phyloP scores from a whole-genome alignment of 257 asterid species.

The Plantago elongata region DNA sequence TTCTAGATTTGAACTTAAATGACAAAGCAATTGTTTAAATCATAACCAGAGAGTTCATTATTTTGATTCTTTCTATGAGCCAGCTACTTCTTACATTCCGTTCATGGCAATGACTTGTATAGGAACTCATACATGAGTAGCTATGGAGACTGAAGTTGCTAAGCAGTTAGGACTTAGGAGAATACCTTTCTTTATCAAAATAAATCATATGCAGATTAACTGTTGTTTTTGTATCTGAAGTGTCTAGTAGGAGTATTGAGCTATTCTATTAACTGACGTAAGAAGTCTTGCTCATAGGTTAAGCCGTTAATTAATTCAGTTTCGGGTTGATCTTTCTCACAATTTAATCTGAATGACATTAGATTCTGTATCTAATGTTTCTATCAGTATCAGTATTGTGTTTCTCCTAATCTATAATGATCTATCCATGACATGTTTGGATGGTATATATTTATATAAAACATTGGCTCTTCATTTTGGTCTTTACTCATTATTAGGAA shows the following conservation, averaged over 20 bases:
- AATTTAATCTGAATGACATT: no score
- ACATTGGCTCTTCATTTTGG: no score
- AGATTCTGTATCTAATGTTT: no score
- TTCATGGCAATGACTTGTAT: not conserved
- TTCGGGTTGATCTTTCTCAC: no score
- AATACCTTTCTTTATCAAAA: not conserved
- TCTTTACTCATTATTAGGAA: no score
- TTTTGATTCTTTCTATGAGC: not conserved
- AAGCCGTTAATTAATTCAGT: not conserved
- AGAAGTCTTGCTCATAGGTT: not conserved
- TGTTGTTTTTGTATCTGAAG: not conserved
- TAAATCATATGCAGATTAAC: not conserved
- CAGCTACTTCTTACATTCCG: not conserved
- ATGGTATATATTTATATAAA: no score
- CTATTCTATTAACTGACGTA: not conserved
- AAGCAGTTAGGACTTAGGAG: not conserved
- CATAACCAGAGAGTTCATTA: not conserved
- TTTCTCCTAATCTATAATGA: no score
- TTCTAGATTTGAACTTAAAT: not conserved
- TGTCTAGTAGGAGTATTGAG: not conserved
- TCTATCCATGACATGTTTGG: no score
- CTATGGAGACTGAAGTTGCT: not conserved
- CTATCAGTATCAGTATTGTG: no score
- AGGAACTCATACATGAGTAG: not conserved
- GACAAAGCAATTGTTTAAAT: not conserved